These are phyloP conservation scores for Hypericum perforatum DNA, from an alignment of 345 rosid genomes.

Conservation along the genomic window DNA sequence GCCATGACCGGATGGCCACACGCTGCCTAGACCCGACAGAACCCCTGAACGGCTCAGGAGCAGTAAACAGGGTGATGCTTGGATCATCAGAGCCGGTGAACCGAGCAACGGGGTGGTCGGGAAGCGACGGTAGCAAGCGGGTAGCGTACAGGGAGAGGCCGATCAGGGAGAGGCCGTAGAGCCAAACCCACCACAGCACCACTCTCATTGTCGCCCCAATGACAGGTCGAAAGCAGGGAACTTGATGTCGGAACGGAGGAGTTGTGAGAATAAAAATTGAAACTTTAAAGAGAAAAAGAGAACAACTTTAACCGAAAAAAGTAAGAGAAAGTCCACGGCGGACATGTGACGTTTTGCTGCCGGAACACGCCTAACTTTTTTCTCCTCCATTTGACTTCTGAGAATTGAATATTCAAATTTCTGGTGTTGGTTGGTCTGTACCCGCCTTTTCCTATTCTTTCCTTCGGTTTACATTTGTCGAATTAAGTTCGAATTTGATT, in stretches of 20 bases:
- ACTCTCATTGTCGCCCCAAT: conserved; percentile 38
- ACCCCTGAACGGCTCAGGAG: conserved; percentile 34
- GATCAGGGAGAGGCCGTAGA: conserved; percentile 60
- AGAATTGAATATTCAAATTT: too few relatives aligned
- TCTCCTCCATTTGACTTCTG: too few relatives aligned
- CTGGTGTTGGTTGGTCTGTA: too few relatives aligned
- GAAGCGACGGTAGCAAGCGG: conserved; percentile 39
- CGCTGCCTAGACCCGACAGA: conserved; percentile 38
- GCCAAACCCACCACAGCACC: conserved; percentile 64
- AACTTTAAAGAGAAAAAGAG: conserved; percentile 2
- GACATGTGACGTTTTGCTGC: conserved; percentile 11
- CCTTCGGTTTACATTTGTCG: too few relatives aligned
- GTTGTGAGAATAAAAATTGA: neutral
- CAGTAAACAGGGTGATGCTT: conserved; percentile 53
- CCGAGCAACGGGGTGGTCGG: neutral
- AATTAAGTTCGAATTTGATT: too few relatives aligned
- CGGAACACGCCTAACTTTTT: too few relatives aligned
- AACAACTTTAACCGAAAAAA: conserved; percentile 44
- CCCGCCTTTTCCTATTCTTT: too few relatives aligned
- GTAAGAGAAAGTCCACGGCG: conserved; percentile 11
- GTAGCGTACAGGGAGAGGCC: conserved; percentile 65
- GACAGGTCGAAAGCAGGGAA: conserved; percentile 11
- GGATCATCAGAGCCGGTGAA: conserved; percentile 17
- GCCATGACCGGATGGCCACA: conserved; percentile 68
- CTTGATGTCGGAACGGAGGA: too few relatives aligned